These are phyloP conservation scores for Datisca glomerata DNA, from an alignment of 306 rosid species.

Conservation along the genomic window DNA sequence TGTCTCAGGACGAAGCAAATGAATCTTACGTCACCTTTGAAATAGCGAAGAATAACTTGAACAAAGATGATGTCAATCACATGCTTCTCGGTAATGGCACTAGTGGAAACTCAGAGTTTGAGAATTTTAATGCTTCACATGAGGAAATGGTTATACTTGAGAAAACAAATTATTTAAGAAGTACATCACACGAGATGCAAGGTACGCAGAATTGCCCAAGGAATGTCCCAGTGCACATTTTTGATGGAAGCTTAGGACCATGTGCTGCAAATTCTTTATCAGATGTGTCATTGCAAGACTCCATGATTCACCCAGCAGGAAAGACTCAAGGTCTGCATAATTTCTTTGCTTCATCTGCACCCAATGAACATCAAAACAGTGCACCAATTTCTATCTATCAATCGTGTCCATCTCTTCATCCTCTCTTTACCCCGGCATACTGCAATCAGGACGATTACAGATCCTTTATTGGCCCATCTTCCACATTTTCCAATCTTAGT, in stretches of 20 bases:
- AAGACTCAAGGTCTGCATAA: not conserved
- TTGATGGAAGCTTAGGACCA: constrained; percentile 61
- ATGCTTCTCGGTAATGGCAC: constrained; percentile 28
- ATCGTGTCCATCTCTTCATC: constrained; percentile 41
- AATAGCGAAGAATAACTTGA: not conserved
- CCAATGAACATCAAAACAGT: constrained; percentile 37
- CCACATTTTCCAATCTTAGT: constrained; percentile 64
- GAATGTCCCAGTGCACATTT: constrained; percentile 75
- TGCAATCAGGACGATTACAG: constrained; percentile 40
- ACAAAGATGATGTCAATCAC: constrained; percentile 28
- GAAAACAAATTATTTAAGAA: constrained; percentile 21
- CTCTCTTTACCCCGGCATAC: constrained; percentile 39
- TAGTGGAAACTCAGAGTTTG: constrained; percentile 31
- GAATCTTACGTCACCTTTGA: not conserved
- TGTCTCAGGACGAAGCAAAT: not conserved
- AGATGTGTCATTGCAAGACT: not conserved
- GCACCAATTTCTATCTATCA: constrained; percentile 38
- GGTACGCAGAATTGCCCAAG: constrained; percentile 66
- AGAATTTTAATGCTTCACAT: constrained; percentile 26
- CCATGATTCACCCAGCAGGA: not conserved
- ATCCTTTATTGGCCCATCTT: constrained; percentile 49
- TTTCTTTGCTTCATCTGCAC: not conserved
- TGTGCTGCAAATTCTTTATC: constrained; percentile 28
- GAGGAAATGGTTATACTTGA: constrained; percentile 35
- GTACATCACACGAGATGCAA: constrained; percentile 48